phyloP scores from a whole-genome alignment of 768 basidiomycete species.

The Cystobasidium ongulense region DNA sequence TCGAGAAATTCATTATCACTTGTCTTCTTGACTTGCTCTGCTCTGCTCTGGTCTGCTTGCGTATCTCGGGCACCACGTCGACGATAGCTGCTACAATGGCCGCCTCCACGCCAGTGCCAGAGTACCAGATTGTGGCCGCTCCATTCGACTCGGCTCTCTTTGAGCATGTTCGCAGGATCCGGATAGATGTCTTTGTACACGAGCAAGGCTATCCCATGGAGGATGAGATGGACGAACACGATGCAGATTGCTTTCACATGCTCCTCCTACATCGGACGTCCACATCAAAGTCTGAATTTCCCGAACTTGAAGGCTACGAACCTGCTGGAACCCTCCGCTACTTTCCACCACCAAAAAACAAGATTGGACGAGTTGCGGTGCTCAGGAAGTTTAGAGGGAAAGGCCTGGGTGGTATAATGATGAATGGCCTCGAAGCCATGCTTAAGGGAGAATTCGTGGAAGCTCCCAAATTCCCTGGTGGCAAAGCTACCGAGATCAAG shows the following conservation, averaged over 20 bases:
- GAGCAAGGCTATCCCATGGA: slow-evolving; percentile 8
- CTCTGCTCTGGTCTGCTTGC: no score
- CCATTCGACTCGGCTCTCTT: not conserved
- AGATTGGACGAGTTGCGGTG: slow-evolving; percentile 17
- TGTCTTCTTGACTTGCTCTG: no score
- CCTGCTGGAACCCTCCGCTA: slow-evolving; percentile 26
- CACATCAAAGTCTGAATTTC: not conserved
- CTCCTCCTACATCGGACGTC: not conserved
- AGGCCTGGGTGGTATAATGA: not conserved
- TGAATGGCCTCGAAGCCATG: slow-evolving; percentile 22
- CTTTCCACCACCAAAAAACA: slow-evolving; percentile 22
- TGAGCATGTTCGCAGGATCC: slow-evolving; percentile 1
- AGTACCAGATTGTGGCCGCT: not conserved
- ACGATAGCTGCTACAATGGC: not conserved
- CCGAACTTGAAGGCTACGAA: not conserved
- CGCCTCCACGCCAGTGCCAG: not conserved
- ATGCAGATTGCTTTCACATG: slow-evolving; percentile 4
- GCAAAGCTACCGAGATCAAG: slow-evolving; percentile 4
- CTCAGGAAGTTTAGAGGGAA: slow-evolving; percentile 10
- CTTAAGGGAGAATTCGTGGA: slow-evolving; percentile 11
- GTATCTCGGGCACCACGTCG: no score
- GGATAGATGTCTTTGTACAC: slow-evolving; percentile 23
- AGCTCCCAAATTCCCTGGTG: not conserved
- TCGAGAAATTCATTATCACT: not conserved
- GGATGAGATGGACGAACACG: slow-evolving; percentile 28